Percentiles rank a stretch among this genome's conserved stretches.
Conservation (phyloP, 1,139 yeast species). For the Lodderomyces jiufengensis region DNA sequence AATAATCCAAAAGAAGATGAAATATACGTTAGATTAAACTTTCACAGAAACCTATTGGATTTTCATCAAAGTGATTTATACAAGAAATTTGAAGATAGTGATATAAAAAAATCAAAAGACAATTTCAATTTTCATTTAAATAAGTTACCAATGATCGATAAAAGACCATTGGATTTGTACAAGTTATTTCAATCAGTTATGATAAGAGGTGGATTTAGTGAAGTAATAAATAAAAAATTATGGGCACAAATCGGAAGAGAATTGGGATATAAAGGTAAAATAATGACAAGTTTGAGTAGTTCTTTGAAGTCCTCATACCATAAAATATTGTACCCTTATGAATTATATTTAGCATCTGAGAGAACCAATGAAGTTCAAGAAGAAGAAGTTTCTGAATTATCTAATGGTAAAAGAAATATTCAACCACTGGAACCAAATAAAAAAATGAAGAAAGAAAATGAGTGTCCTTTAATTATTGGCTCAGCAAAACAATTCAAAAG, state of each 20-base stretch:
- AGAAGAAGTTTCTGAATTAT: not conserved
- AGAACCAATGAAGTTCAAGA: not conserved
- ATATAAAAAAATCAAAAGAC: constrained; percentile 1
- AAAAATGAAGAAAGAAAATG: constrained; percentile 5
- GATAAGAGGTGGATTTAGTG: constrained; percentile 55
- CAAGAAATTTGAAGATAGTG: constrained; percentile 7
- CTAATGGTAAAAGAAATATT: constrained; percentile 11
- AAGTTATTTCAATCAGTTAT: constrained; percentile 48
- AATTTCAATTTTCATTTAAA: constrained; percentile 5
- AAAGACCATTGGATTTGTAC: constrained; percentile 53
- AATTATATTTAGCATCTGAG: constrained; percentile 17
- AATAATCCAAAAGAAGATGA: constrained; percentile 30
- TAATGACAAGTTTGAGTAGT: constrained; percentile 68
- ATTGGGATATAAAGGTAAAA: constrained; percentile 57
- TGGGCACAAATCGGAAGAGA: constrained; percentile 76
- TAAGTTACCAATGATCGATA: constrained; percentile 54
- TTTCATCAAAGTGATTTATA: constrained; percentile 14
- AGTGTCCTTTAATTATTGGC: constrained; percentile 35
- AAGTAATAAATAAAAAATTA: constrained; percentile 50
- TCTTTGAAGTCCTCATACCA: constrained; percentile 59
- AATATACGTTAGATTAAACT: constrained; percentile 25
- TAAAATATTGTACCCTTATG: constrained; percentile 33
- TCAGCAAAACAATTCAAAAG: constrained; percentile 46
- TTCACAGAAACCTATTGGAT: constrained; percentile 26
- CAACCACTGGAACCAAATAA: constrained; percentile 8